Evolutionary conservation across 2,329 filamentous ascomycete genomes (phyloP), one percentile per base, ranked within the genome.

Genomic region (Paraphoma sp.): DNA sequence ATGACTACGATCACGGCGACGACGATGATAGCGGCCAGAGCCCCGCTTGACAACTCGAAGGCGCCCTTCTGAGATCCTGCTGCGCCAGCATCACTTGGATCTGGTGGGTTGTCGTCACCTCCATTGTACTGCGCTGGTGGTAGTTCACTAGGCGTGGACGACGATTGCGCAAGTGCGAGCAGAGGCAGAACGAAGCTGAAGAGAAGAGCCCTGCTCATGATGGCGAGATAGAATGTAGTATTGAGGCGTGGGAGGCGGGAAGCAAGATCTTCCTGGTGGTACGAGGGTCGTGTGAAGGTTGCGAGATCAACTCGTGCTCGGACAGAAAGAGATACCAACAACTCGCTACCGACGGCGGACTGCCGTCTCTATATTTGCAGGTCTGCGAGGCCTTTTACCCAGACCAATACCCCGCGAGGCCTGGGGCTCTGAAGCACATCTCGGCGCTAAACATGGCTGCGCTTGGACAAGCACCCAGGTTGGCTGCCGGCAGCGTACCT

Each of bases 11-110:
- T 83, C 8, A 91, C 86, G 9, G 86, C 85, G 5, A 92, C 89
- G 3, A 92, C 85, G 11, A 92, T 87, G 64, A 95, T 92, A 46
- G 90, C 90, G 55, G 91, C 83, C 67, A 93, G 80, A 12, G 84
- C 91, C 17, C 88, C 89, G 38, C 82, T 86, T 2, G 89, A 91
- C 18, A 95, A 77, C 38, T 81, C 81, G 63, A 90, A 83, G 14
- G 83, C 85, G 6, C 85, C 84, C 18, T 82, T 81, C 58, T 83
- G 85, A 14, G 82, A 76, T 16, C 91, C 90, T 38, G 86, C 84
- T 14, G 90, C 90, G 23, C 91, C 91, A 33, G 84, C 84, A 58
- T 72, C 72, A 51, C 63, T 68, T 12, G 73, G 72, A 46, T 75
- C 67, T 40, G 67, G 61, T 14, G 72, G 72, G 53, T 74, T 75